phyloP scores from a whole-genome alignment of 257 asterid species.

The Nicotiana knightiana region DNA sequence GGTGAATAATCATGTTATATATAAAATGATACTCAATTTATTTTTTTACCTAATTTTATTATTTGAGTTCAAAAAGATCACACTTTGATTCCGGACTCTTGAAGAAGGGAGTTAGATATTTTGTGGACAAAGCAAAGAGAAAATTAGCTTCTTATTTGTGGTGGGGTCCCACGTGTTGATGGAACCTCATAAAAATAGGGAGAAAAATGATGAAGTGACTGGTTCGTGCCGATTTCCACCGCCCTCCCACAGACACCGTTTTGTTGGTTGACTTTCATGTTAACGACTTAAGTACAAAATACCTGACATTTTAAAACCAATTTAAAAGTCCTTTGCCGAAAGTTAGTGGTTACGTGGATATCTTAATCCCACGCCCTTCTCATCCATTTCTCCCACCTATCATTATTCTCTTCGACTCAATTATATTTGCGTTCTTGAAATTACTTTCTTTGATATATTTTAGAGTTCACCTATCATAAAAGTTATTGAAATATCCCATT shows the following conservation, averaged over 20 bases:
- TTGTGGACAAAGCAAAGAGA: not conserved
- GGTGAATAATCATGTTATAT: no score
- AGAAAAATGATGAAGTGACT: slow-evolving; percentile 15
- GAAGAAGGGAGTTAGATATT: not conserved
- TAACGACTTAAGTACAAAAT: not conserved
- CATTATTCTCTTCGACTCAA: not conserved
- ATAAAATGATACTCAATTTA: no score
- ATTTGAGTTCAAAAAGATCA: no score
- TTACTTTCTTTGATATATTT: no score
- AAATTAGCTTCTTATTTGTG: not conserved
- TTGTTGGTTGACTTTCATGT: slow-evolving; percentile 40
- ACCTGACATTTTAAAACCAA: slow-evolving; percentile 13
- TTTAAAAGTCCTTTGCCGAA: slow-evolving; percentile 47
- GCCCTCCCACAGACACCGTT: slow-evolving; percentile 45
- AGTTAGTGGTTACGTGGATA: slow-evolving; percentile 21
- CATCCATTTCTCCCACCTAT: not conserved
- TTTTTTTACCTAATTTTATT: no score
- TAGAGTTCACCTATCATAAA: no score
- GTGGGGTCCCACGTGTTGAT: not conserved
- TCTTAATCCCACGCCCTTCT: not conserved
- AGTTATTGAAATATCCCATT: no score
- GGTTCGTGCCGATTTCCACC: slow-evolving; percentile 67
- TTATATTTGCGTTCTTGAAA: not conserved
- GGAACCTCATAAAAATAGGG: not conserved
- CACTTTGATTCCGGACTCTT: no score